Percentiles rank a stretch among this genome's conserved stretches.
phyloP scores from a whole-genome alignment of 306 rosid species.

The Pueraria montana region DNA sequence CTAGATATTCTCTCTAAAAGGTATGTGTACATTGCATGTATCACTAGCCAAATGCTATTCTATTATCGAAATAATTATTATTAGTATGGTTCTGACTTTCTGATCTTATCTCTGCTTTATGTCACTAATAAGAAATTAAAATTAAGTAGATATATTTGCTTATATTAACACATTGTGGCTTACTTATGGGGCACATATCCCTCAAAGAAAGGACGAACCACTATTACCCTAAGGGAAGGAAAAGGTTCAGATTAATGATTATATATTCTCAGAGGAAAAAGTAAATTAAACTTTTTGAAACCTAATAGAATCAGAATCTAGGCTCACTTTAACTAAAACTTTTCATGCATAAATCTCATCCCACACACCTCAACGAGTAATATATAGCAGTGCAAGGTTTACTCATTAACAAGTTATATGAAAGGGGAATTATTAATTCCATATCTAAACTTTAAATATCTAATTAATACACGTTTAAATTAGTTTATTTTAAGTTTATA shows the following conservation, averaged over 20 bases:
- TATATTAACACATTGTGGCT: conserved; percentile 42
- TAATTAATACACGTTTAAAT: neutral
- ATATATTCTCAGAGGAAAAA: neutral
- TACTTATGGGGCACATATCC: conserved; percentile 60
- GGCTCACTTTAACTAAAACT: conserved; percentile 42
- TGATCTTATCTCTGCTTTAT: conserved; percentile 45
- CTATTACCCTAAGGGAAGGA: conserved; percentile 23
- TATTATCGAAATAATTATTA: conserved; percentile 13
- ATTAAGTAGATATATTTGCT: neutral
- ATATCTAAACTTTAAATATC: neutral
- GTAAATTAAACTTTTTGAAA: conserved; percentile 8
- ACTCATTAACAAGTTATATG: neutral
- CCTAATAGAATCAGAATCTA: conserved; percentile 52
- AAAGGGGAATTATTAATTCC: neutral
- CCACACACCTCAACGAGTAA: neutral
- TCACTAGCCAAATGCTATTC: conserved; percentile 41
- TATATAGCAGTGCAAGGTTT: neutral
- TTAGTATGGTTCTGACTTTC: conserved; percentile 35
- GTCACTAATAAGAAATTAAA: conserved; percentile 27
- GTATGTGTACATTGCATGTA: conserved; percentile 29
- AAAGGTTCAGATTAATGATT: conserved; percentile 43
- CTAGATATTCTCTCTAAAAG: conserved; percentile 44
- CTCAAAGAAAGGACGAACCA: conserved; percentile 55
- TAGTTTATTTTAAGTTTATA: neutral
- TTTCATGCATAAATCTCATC: conserved; percentile 38